Base-by-base conservation (phyloP, 768 basidiomycete species). In the Leccinum olivaceopallidum region DNA sequence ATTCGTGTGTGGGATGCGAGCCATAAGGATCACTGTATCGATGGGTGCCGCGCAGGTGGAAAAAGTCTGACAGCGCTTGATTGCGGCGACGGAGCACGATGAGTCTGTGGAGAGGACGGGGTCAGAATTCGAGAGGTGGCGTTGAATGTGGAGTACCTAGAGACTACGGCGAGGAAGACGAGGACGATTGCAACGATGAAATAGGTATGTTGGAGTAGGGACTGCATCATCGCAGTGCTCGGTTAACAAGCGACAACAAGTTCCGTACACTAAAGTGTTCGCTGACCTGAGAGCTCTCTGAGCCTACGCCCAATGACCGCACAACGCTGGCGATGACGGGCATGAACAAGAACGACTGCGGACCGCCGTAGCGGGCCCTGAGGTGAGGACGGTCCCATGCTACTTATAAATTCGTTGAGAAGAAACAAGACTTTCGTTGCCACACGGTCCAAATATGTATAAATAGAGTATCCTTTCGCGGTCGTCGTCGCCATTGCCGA, bases 401-500 rank as follows among this genome's bases (percentile, higher is more conserved):
- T 60, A 30, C 30, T 30, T 30, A 36, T 26, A 26, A 61, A 44
- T 28, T 14, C 39, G 34, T 36, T 36, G 34, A 36, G 34, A 34
- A 37, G 13, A 16, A 16, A 37, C 37, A 37, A n/a, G 30, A 18
- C 28, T 54, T 28, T 16, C 14, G 3, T 20, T 30, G 72, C 73
- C 72, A 74, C 72, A 48, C 1, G 16, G 36, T 12, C 5, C 49
- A 73, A 67, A 73, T 49, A 68, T 20, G 9, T 3, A 52, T 63
- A 65, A 65, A 69, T 24, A 65, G 12, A n/a, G 53, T 58, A 60
- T 39, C 59, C 68, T 59, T 61, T 74, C 73, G 74, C 70, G 70
- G 62, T 71, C 74, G 61, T 69, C 74, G 62, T 71, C 73, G 65
- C 63, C 71, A 60, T 64, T 69, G 61, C 58, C 67, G 62, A 73